Evolutionary conservation across 352 stramenopile species (phyloP), one percentile per base, ranked within the genome.

Genomic region (Elongisporangium anandrum): DNA sequence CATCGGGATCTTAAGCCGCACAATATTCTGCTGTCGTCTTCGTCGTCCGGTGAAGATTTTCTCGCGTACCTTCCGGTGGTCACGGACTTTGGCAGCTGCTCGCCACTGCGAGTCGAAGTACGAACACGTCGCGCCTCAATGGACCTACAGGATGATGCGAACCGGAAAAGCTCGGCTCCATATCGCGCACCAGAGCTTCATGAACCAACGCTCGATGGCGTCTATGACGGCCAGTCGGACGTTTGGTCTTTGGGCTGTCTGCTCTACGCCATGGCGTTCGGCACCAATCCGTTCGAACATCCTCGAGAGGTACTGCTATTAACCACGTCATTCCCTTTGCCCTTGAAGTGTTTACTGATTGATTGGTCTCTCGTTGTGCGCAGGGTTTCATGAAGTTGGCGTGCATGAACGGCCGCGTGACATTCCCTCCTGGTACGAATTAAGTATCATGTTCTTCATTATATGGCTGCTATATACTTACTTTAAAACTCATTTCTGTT

Each of bases 181-280:
- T 96, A 95, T 47, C 79, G 83, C 20, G 88, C 88, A 3, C 88
- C 88, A 0, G 88, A 96, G 71, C 72, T 95, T 13, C 92, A 94
- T 59, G 82, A 95, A 63, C 79, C 84, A 21, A 75, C 63, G 2
- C 64, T 92, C 29, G 82, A 91, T 47, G 64, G 68, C 1, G 63
- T 82, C 1, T 58, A 94, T 20, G 82, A 95, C 64, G 86, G 84
- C 16, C 86, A 93, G 57, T 91, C 81, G 2, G 86, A 95, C 26
- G 79, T 95, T 22, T 95, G 84, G 84, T 94, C 84, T 3, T 69
- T 95, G 16, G 86, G 86, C 47, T 94, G 86, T 54, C 85, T 94
- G 20, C 51, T 95, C 76, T 92, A 91, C 48, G 62, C 83, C n/a
- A 93, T 95, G 86, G 86, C 84, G 39, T 95, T 95, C 64, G 86